Percentiles rank a stretch among this genome's conserved stretches.
Conservation (phyloP, 1,139 yeast genomes). For the Tardiomyces depauwii region DNA sequence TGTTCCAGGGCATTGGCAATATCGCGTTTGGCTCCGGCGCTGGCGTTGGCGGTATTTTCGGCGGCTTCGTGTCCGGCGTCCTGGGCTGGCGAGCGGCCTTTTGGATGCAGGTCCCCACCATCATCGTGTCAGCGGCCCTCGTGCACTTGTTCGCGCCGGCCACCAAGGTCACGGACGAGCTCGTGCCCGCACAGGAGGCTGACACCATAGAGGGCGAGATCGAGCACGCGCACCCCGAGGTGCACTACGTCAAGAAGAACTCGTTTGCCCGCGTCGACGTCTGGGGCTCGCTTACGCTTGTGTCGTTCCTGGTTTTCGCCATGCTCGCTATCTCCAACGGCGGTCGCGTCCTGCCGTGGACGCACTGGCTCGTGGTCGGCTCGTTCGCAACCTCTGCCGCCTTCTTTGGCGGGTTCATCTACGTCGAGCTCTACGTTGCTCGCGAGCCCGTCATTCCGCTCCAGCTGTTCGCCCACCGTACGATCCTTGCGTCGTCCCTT, state of each 20-base stretch:
- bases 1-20: slow-evolving; percentile 53
- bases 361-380: slow-evolving; percentile 25
- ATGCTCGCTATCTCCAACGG: slow-evolving; percentile 63
- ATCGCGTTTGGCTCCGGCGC: slow-evolving; percentile 59
- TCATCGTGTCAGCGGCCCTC: slow-evolving; percentile 37
- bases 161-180: slow-evolving; percentile 4
- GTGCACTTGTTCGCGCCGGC: slow-evolving; percentile 13
- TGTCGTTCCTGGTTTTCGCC: slow-evolving; percentile 38
- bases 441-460: slow-evolving; percentile 62
- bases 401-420: slow-evolving; percentile 30
- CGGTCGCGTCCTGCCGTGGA: slow-evolving; percentile 42
- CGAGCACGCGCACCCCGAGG: background rate
- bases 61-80: slow-evolving; percentile 60
- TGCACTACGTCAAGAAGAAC: background rate
- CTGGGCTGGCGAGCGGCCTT: slow-evolving; percentile 76
- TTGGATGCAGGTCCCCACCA: slow-evolving; percentile 52
- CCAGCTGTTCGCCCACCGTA: slow-evolving; percentile 40
- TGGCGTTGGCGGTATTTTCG: slow-evolving; percentile 56
- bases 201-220: slow-evolving; percentile 1
- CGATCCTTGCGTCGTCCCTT: slow-evolving; percentile 53
- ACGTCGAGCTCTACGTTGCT: slow-evolving; percentile 44
- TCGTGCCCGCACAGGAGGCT: slow-evolving; percentile 5
- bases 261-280: slow-evolving; percentile 48
- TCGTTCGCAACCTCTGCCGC: slow-evolving; percentile 17
- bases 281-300: slow-evolving; percentile 53